Evolutionary conservation across 2,329 filamentous ascomycete species (phyloP), one percentile per base, ranked within the genome.

Genomic region (Fusarium nygamai): DNA sequence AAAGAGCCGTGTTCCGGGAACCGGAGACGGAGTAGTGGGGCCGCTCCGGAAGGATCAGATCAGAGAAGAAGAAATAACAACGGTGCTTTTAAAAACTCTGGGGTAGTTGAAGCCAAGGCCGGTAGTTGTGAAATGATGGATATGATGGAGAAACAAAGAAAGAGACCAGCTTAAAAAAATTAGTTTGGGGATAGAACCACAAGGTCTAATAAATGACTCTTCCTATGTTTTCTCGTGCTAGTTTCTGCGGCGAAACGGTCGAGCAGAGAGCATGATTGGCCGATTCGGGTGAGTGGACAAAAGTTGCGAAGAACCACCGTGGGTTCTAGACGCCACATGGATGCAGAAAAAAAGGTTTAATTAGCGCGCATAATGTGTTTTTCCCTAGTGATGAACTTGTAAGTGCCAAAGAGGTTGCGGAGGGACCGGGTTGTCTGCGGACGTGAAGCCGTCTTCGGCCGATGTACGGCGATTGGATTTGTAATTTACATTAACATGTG

Each of bases 211-310:
- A 74, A 78, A 77, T 67, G 65, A 73, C 73, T 75, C 76, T 71
- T 60, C 61, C 31, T 63, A 61, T 73, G 66, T 50, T 68, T 72
- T 64, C 63, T 69, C 60, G 72, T 64, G 48, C 68, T 71, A 64
- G 63, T 67, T 69, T 72, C 51, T 62, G 68, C 64, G 74, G 75
- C 73, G 66, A 75, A 78, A 76, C 63, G 73, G 76, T 69, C 57
- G 53, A 67, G 58, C 54, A 69, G 48, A 65, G 67, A 67, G 68
- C 56, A 68, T 68, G 75, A 78, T 78, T 78, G 77, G 77, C 60
- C 61, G 60, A 63, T 73, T 67, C 77, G 77, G 77, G 64, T 70
- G 77, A 78, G 73, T 69, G 76, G 76, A 72, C 68, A 61, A 51
- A 38, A 38, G 36, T 54, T 33, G 43, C 46, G 51, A 54, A 46